Base-by-base conservation (phyloP, 2,329 filamentous ascomycete species). In the Bimuria novae-zelandiae region DNA sequence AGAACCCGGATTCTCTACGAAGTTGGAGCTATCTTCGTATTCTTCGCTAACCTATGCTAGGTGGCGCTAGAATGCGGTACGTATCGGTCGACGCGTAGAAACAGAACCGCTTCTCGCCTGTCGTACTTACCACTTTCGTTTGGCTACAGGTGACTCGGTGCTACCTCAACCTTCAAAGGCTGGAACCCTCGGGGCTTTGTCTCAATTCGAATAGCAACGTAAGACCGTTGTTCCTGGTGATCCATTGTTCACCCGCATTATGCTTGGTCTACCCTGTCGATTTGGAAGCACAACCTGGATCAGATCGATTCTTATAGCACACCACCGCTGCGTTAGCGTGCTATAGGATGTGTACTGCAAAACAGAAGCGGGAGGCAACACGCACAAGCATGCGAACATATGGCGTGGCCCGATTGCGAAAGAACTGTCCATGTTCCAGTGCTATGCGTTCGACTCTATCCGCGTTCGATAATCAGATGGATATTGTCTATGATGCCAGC, bases 241-340 rank as follows among this genome's bases (percentile, higher is more conserved):
- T 21, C 11, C n/a, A 3, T 33, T 16, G 32, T 61, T 61, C 48
- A 56, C 36, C 43, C 36, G 37, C 56, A 56, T 41, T 52, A 47
- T 29, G 40, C 16, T 23, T 21, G 2, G 6, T 16, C 11, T 2
- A 12, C 22, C 39, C 12, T 46, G 57, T 62, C 59, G 42, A 52
- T 44, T 47, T 29, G 51, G 54, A 46, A 49, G 49, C 5, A 45
- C 35, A 25, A 52, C 39, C 35, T 50, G 39, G 36, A 52, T 42
- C 19, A 45, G 49, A 55, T 39, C 25, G 39, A 21, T 33, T 25
- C 5, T 37, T 52, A 25, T 55, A 42, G 51, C 51, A 51, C 54
- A 54, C 44, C 30, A 42, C 49, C 32, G 55, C 30, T 59, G 61
- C 62, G 62, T 66, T 64, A 66, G 64, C 58, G 62, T 43, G 54